These are phyloP conservation scores for Dactylis glomerata DNA, from an alignment of 176 grass and related monocot genomes.

Conservation along the genomic window DNA sequence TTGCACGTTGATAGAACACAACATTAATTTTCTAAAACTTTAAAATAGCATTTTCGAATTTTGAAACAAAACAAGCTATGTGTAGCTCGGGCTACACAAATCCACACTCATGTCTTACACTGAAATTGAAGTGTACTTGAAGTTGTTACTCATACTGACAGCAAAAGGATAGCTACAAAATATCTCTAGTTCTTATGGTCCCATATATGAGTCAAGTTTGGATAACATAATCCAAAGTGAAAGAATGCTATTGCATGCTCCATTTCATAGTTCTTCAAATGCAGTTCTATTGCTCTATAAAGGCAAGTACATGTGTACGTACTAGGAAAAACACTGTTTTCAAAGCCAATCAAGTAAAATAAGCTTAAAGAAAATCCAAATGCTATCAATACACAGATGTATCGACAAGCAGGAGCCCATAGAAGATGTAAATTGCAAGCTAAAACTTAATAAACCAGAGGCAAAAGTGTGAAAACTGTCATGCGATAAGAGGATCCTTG, in stretches of 20 bases:
- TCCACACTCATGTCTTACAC: too few species aligned
- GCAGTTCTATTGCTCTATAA: neutral
- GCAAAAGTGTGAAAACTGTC: neutral
- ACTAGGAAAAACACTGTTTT: neutral
- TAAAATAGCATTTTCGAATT: too few species aligned
- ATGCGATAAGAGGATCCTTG: neutral
- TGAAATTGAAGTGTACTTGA: neutral
- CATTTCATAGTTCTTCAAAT: neutral
- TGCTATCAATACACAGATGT: neutral
- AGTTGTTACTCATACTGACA: neutral
- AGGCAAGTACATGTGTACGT: neutral
- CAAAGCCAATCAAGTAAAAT: neutral
- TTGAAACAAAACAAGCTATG: too few species aligned
- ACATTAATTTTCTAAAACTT: too few species aligned
- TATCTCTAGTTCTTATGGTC: neutral
- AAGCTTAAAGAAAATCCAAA: neutral
- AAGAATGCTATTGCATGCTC: neutral
- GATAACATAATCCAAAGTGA: neutral
- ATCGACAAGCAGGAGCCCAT: neutral
- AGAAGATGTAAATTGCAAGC: neutral
- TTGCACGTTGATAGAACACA: too few species aligned
- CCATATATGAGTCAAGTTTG: neutral
- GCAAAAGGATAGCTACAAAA: neutral
- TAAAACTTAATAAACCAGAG: neutral
- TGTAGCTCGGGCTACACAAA: too few species aligned